Base-by-base conservation (phyloP, 1,284 basidiomycete species). In the Moesziomyces parantarcticus region DNA sequence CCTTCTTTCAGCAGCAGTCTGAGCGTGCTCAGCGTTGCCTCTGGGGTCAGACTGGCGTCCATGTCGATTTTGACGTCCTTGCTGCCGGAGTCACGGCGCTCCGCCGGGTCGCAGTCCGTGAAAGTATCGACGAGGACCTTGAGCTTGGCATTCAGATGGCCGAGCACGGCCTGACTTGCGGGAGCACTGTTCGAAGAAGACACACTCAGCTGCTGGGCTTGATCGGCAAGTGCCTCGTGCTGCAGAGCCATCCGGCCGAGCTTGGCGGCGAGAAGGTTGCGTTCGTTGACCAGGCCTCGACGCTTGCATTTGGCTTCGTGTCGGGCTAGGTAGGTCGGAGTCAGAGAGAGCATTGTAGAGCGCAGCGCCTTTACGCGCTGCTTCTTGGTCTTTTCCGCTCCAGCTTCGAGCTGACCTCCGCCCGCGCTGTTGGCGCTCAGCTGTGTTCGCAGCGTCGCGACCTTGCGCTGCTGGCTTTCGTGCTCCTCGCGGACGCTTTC, bases 221-320 rank as follows among this genome's bases (percentile, higher is more conserved):
- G 51, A 2, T 71, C 61, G 2, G 57, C 50, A 5, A 70, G 54
- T 8, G 51, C 45, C 23, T 67, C 23, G 18, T 73, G 70, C 44
- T 73, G 54, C 10, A 73, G 51, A 26, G 70, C 70, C 18, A 73
- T 41, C 29, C 54, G 55, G 5, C 78, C 78, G 0, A 79, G 54
- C 58, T 61, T 65, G 44, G 61, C 58, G 2, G 78, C 78, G 39
- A 79, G 20, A 5, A 47, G 62, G 44, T 78, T 59, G 1, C 77
- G 58, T 50, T 74, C 68, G 26, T 66, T 60, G 21, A 69, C 39
- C 16, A 77, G 48, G 1, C 67, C 71, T 5, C 62, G 41, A 18
- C 74, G 71, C 54, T 79, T 79, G 47, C 61, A 60, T n/a, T 55
- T 60, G 1, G 77, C 78, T 51, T 79, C 78, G 44, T 79, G 78